Evolutionary conservation across 306 rosid genomes (phyloP).

Genomic region (Lathyrus tuberosus): DNA sequence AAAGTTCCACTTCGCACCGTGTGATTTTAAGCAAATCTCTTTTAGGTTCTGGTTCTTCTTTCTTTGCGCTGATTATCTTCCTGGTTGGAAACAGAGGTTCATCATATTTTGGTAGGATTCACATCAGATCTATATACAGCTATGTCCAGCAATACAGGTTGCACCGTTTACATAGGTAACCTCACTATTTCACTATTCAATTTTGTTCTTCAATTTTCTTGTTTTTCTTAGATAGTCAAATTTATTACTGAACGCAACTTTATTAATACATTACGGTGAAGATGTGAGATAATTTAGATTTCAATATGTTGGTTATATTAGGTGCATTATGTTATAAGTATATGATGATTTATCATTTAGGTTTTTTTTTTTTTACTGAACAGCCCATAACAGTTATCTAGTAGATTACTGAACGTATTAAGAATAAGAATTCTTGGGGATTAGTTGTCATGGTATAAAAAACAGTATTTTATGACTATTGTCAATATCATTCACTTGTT

Average conservation of each 20-base stretch:
- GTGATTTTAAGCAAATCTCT: neutral
- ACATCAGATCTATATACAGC: slow-evolving; percentile 27
- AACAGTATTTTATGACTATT: too few species aligned
- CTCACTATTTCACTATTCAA: neutral
- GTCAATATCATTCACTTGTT: too few species aligned
- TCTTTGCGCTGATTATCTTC: neutral
- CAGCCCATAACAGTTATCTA: neutral
- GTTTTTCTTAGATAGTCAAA: neutral
- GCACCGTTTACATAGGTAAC: slow-evolving; percentile 57
- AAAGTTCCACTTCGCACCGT: neutral
- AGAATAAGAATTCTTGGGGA: neutral
- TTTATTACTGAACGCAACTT: neutral
- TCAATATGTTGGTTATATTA: neutral
- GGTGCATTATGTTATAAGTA: neutral
- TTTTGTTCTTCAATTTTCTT: slow-evolving; percentile 2
- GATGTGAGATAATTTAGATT: slow-evolving; percentile 13
- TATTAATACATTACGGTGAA: neutral
- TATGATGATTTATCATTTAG: neutral
- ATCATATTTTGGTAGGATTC: slow-evolving; percentile 35
- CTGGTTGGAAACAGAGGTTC: neutral
- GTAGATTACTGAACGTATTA: neutral
- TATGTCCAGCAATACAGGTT: slow-evolving; percentile 58
- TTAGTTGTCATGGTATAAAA: neutral
- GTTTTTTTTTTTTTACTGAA: neutral
- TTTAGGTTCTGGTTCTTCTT: slow-evolving; percentile 14